Conservation (phyloP, 352 stramenopile genomes). For the Phytopythium helicoides region DNA sequence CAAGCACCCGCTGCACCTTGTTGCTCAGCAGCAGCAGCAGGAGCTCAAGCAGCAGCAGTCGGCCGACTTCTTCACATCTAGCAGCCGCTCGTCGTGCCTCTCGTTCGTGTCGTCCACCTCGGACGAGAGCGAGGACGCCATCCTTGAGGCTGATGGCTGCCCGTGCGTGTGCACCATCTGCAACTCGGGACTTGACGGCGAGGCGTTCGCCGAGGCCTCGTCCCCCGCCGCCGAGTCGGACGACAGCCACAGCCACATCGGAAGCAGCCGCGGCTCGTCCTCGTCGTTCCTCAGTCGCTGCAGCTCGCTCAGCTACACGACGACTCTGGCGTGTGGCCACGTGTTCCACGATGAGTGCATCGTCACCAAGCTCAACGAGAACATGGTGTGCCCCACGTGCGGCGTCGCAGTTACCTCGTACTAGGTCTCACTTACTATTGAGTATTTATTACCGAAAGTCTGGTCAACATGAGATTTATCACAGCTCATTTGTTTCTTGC, state of each 20-base stretch:
- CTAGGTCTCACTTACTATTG: no score
- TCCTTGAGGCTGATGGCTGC: conserved; percentile 14
- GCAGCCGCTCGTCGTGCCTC: not conserved
- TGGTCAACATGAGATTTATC: no score
- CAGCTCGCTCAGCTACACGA: conserved; percentile 28
- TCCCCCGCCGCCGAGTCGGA: not conserved
- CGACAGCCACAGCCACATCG: not conserved
- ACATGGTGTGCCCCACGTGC: conserved; percentile 41
- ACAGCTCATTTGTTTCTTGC: no score
- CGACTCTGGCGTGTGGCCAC: conserved; percentile 45
- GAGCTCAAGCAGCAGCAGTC: conserved; percentile 3
- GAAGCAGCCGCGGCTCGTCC: conserved; percentile 5
- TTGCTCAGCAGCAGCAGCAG: conserved; percentile 5
- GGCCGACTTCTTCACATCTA: conserved; percentile 4
- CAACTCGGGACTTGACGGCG: conserved; percentile 7
- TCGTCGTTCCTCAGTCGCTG: conserved; percentile 9
- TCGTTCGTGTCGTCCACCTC: conserved; percentile 11
- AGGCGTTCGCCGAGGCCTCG: conserved; percentile 5
- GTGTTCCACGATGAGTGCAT: conserved; percentile 66
- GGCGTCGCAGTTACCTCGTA: conserved; percentile 17
- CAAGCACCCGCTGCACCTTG: conserved; percentile 22
- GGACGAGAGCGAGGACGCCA: conserved; percentile 12
- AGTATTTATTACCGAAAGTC: not conserved
- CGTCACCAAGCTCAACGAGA: conserved; percentile 44
- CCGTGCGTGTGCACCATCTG: conserved; percentile 3